These are phyloP conservation scores for Dryadomyces sulphureus DNA, from an alignment of 2,329 filamentous ascomycete species.

Conservation along the genomic window DNA sequence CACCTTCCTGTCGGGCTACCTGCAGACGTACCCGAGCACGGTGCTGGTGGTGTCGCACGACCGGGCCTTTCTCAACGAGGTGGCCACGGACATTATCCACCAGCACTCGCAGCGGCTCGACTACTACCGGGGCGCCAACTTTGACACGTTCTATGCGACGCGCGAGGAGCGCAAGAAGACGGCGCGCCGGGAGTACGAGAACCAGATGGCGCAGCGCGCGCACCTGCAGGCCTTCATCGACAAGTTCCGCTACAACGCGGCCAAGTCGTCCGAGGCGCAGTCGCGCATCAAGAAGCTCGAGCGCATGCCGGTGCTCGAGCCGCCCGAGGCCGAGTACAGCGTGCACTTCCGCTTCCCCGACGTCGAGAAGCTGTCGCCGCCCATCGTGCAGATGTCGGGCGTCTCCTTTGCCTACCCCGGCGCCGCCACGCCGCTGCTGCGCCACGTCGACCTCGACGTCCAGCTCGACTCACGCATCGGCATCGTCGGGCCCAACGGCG, in stretches of 20 bases:
- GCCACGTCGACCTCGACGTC: conserved; percentile 84
- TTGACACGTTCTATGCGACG: conserved; percentile 92
- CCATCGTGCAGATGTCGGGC: conserved; percentile 92
- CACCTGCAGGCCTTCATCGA: conserved; percentile 98
- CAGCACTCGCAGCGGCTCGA: conserved; percentile 94
- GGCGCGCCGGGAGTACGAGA: conserved; percentile 94
- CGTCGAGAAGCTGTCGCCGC: conserved; percentile 92
- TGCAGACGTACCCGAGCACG: conserved; percentile 86
- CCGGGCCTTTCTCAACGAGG: conserved; percentile 95
- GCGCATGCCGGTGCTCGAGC: conserved; percentile 81
- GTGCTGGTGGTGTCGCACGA: conserved; percentile 97
- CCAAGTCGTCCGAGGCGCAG: conserved; percentile 95
- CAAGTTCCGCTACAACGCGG: conserved; percentile 98
- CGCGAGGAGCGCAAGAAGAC: conserved; percentile 96
- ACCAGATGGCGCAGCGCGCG: conserved; percentile 85
- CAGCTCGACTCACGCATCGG: conserved; percentile 96
- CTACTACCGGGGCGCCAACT: conserved; percentile 97
- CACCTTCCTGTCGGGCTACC: conserved; percentile 91
- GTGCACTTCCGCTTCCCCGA: conserved; percentile 97
- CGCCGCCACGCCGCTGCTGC: conserved; percentile 63
- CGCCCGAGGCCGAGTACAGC: conserved; percentile 86
- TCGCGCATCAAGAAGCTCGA: conserved; percentile 98
- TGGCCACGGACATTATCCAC: conserved; percentile 98
- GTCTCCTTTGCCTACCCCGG: conserved; percentile 79
- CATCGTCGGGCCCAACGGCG: conserved; percentile 98